Base-by-base conservation (phyloP, 371 early-diverging fungal genomes). In the Mucor lusitanicus region DNA sequence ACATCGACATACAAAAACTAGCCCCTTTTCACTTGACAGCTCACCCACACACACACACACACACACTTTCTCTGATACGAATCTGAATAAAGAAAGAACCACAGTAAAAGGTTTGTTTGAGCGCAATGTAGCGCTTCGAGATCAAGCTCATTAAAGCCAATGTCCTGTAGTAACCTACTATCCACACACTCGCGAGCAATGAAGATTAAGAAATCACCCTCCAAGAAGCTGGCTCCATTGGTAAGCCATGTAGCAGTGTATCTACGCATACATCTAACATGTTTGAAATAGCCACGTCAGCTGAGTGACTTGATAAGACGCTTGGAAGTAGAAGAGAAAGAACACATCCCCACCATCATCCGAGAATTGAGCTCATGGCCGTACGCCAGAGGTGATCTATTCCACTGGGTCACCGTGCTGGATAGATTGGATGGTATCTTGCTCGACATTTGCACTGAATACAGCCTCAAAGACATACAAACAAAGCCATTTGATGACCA, bases 361-460 rank as follows among this genome's bases (percentile, higher is more conserved):
- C 80, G 75, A 65, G 72, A 85, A 37, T 71, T 83, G 56, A 68
- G 71, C 17, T 83, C 89, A 59, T 96, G 95, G 95, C 75, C 80
- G 27, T 94, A 88, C 77, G 91, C 92, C 32, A 91, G 95, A 64
- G 92, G 94, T 53, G 99, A 99, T 73, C 83, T 98, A 58, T 95
- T 90, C 79, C 94, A 96, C 67, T 99, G 98, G 98, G 92, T 95
- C 21, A 82, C 87, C 19, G 96, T 96, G 0, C 87, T 99, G 48
- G 94, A 99, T 80, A 88, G 95, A 30, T 96, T 97, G 70, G 99
- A 97, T 73, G 75, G 72, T 8, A 90, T 97, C 48, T 82, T 98
- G 40, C 91, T 88, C 58, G 73, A 73, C 27, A 72, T 88, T 17
- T 87, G 90, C 68, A 77, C 83, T 63, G 82, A 86, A 56, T 90